Evolutionary conservation across 2,329 filamentous ascomycete genomes (phyloP), one percentile per base, ranked within the genome.

Genomic region (Xylariaceae sp.): DNA sequence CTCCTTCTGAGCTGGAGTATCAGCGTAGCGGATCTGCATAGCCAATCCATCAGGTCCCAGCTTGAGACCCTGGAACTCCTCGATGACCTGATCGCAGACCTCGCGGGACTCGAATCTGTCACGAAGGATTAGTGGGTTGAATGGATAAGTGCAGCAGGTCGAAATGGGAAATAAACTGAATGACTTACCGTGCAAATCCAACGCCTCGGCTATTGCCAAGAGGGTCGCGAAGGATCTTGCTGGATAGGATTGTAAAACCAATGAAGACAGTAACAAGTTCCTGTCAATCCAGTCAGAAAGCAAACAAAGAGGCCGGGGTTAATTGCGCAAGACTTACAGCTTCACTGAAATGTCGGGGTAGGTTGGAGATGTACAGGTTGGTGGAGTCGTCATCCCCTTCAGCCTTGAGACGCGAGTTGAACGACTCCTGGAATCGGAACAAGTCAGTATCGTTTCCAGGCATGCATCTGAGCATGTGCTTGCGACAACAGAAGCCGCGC

Each of bases 351-450:
- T 84, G 82, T 69, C 92, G 91, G 27, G 93, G 93, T 36, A 98
- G 79, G 68, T 97, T 98, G 22, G 94, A 98, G 52, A 97, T 91
- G 68, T 98, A 98, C 53, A 98, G 80, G 65, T 98, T 98, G 54
- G 93, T 97, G 37, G 94, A 97, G 34, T 69, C 63, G 42, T 86
- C 87, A 61, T 98, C 92, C 45, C 91, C 86, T 62, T 97, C 88
- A 37, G 93, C 92, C 77, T 98, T 97, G 59, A 98, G 86, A 58
- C 94, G 90, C 56, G 91, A 91, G 68, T 98, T 98, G 72, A 97
- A 96, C 17, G 92, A 97, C 74, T 97, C 93, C 86, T 94, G 57
- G 52, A 12, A 35, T 16, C 35, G 12, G 68, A 41, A 37, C 44
- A 48, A 27, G 54, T 59, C 45, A 55, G 52, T 40, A 43, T 33